phyloP scores from a whole-genome alignment of 768 basidiomycete genomes.

The Boletales sp. region DNA sequence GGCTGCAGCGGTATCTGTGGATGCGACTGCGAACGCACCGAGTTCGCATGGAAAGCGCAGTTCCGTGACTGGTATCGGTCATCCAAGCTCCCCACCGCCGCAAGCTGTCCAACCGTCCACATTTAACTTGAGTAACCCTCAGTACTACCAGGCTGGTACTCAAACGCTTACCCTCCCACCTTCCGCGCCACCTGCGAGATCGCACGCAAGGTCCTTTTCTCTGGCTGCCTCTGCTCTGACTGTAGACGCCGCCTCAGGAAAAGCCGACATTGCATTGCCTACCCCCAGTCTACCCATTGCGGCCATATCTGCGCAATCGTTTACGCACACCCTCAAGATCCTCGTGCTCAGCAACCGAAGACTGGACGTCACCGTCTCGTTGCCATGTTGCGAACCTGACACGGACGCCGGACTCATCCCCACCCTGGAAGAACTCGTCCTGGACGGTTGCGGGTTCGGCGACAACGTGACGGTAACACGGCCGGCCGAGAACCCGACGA shows the following conservation, averaged over 20 bases:
- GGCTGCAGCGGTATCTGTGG: conserved; percentile 31
- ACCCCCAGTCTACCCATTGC: conserved; percentile 66
- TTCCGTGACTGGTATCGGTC: conserved; percentile 19
- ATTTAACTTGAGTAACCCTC: conserved; percentile 43
- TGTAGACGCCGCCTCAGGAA: conserved; percentile 11
- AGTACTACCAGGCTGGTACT: conserved; percentile 55
- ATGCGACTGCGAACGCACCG: conserved; percentile 16
- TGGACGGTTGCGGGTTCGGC: conserved; percentile 69
- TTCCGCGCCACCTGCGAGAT: conserved; percentile 47
- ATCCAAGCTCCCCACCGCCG: conserved; percentile 24
- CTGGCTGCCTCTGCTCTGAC: conserved; percentile 30
- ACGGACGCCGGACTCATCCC: conserved; percentile 50
- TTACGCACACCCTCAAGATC: conserved; percentile 53
- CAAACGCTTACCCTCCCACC: conserved; percentile 65
- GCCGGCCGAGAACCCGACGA: conserved; percentile 34
- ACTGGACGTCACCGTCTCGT: conserved; percentile 57
- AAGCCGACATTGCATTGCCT: conserved; percentile 53
- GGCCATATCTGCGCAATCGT: conserved; percentile 55
- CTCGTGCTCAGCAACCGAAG: conserved; percentile 64
- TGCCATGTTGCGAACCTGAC: conserved; percentile 40
- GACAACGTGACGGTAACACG: conserved; percentile 54
- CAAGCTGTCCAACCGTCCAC: conserved; percentile 21
- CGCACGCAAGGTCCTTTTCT: conserved; percentile 65
- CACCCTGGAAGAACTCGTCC: conserved; percentile 63
- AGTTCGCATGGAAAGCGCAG: conserved; percentile 16